phyloP scores from a whole-genome alignment of 768 basidiomycete genomes.

The Termitomyces sp. region DNA sequence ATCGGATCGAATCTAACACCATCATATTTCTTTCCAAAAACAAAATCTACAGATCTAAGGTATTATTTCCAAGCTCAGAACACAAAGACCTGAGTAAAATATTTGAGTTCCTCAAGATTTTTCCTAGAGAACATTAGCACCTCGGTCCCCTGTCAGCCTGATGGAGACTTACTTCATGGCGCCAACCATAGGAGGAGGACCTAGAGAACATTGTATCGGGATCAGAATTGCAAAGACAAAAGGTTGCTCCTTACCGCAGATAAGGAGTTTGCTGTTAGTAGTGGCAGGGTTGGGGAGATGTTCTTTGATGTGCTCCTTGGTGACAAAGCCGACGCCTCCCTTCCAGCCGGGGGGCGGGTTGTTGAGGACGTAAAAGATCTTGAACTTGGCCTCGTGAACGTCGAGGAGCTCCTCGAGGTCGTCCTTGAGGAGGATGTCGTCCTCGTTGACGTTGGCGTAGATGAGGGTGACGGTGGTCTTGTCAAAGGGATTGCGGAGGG shows the following conservation, averaged over 20 bases:
- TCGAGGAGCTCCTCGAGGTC: constrained; percentile 81
- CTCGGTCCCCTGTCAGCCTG: constrained; percentile 1
- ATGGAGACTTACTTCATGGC: constrained; percentile 49
- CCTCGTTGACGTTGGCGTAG: constrained; percentile 92
- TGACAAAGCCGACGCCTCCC: constrained; percentile 90
- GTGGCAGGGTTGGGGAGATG: constrained; percentile 65
- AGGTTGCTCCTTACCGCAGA: constrained; percentile 61
- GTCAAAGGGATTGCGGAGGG: constrained; percentile 86
- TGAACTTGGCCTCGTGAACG: constrained; percentile 61
- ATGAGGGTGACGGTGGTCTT: constrained; percentile 81
- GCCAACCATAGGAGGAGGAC: constrained; percentile 55
- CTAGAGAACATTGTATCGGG: constrained; percentile 31
- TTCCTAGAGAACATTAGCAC: constrained; percentile 48
- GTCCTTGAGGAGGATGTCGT: constrained; percentile 89
- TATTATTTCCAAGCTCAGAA: constrained; percentile 30
- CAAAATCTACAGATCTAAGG: constrained; percentile 2
- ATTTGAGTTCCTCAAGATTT: constrained; percentile 85
- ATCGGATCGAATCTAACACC: background rate
- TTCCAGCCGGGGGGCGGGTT: constrained; percentile 87
- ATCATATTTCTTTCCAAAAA: background rate
- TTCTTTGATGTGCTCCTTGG: constrained; percentile 86
- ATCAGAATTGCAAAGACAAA: background rate
- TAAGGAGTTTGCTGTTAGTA: constrained; percentile 76
- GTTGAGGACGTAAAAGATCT: constrained; percentile 89
- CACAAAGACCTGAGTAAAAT: constrained; percentile 44